Base-by-base conservation (phyloP, 495 filamentous ascomycete species). In the Penicillium malachiteum region DNA sequence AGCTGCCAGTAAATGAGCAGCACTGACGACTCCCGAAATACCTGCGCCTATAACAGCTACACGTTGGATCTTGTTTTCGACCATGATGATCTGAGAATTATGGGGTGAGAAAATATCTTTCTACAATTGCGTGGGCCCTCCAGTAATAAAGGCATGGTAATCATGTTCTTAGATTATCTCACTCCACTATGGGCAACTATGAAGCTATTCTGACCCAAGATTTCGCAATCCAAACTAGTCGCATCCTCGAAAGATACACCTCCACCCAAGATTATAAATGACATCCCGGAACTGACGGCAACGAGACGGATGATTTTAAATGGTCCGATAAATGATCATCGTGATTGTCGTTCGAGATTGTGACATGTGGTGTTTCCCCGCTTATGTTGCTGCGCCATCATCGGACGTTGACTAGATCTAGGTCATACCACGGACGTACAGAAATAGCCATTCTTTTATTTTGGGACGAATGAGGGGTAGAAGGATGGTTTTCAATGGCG, bases 31-130 rank as follows among this genome's bases (percentile, higher is more conserved):
- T 8, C 87, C 86, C 51, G 83, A 87, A 39, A 89, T 84, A 8
- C 87, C 86, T 30, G 85, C 86, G 3, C 87, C 87, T 52, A 90
- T 85, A 13, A 90, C 79, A 10, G 85, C 87, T 1, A 88, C 82
- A 30, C 66, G 67, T 37, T 73, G 72, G 37, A 66, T 54, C 2
- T 57, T 17, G 0, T 16, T 39, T 7, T 62, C 63, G 14, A 42
- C 58, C 70, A 76, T 74, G 39, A 33, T 66, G 16, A 5, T 41
- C 18, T 34, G 21, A 8, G 18, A 37, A 10, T 4, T 10, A 26
- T 41, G 14, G 11, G 17, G 3, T 31, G 7, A 31, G 6, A 26
- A 16, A 39, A 39, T 8, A 30, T 41, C 12, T 26, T 4, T 4
- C 21, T 26, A 26, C 21, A 4, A 26, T 26, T 26, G 21, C 21